A percentile compares a stretch with the other conserved stretches of the same genome.
These are phyloP conservation scores for Suhomyces wounanorum DNA, from an alignment of 1,139 yeast species.

Conservation along the genomic window DNA sequence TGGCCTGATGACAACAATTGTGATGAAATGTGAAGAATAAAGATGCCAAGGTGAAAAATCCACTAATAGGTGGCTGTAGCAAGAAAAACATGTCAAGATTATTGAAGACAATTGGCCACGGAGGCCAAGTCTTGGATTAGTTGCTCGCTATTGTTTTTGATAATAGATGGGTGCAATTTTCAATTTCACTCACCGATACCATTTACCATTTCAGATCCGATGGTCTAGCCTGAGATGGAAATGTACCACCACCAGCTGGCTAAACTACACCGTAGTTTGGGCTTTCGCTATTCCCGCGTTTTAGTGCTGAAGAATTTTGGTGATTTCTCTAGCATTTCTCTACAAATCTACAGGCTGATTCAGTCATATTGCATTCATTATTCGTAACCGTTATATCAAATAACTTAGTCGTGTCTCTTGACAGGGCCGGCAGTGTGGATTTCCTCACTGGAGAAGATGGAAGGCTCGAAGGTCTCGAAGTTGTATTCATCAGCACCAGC, in stretches of 20 bases:
- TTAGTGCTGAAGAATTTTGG: too few species aligned
- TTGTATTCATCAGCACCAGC: slow-evolving; percentile 21
- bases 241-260: too few species aligned
- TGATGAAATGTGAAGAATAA: background rate
- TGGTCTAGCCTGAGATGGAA: background rate
- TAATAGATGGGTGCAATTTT: background rate
- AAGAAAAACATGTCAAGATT: background rate
- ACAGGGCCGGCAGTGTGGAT: slow-evolving; percentile 51
- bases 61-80: background rate
- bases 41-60: background rate
- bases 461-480: slow-evolving; percentile 41
- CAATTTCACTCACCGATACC: background rate
- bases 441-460: slow-evolving; percentile 44
- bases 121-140: background rate
- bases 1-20: background rate
- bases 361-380: background rate
- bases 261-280: too few species aligned
- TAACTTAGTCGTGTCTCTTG: slow-evolving; percentile 11
- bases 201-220: background rate
- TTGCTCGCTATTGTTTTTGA: background rate
- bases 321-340: too few species aligned
- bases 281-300: too few species aligned
- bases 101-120: background rate
- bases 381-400: slow-evolving; percentile 6
- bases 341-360: too few species aligned